A percentile compares a stretch with the other conserved stretches of the same genome.
Conservation (phyloP, 164 flowering plant genomes). For the Liquidambar formosana region DNA sequence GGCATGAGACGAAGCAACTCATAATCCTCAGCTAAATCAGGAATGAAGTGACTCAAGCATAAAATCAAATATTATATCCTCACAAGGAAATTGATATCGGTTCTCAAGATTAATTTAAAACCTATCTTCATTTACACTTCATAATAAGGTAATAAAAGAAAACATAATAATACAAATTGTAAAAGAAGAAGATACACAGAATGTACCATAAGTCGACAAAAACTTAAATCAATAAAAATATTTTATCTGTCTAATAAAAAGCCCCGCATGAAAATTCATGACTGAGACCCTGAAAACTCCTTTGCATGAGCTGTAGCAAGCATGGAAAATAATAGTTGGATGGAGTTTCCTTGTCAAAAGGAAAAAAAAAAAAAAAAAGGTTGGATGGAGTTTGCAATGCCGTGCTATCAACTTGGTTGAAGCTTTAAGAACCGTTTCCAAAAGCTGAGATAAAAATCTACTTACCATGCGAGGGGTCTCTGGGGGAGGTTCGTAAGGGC, state of each 20-base stretch:
- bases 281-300: no score
- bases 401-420: not conserved
- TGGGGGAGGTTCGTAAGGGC: conserved; percentile 77
- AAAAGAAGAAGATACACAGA: not conserved
- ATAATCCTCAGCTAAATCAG: not conserved
- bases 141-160: no score
- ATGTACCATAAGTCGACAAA: not conserved
- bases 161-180: no score
- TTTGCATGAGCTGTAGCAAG: no score
- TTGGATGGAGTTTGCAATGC: not conserved
- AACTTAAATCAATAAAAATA: no score
- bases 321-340: no score
- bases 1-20: not conserved
- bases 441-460: conserved; percentile 6
- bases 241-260: no score
- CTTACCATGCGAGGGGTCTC: conserved; percentile 88
- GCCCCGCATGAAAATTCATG: no score
- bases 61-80: not conserved
- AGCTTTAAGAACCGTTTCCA: not conserved
- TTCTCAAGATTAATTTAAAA: not conserved
- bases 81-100: not conserved
- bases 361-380: no score
- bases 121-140: not conserved
- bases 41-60: not conserved
- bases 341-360: no score